Percentiles rank a stretch among this genome's conserved stretches.
These are phyloP conservation scores for Talaromyces sp. DNA, from an alignment of 2,329 filamentous ascomycete species.

Conservation along the genomic window DNA sequence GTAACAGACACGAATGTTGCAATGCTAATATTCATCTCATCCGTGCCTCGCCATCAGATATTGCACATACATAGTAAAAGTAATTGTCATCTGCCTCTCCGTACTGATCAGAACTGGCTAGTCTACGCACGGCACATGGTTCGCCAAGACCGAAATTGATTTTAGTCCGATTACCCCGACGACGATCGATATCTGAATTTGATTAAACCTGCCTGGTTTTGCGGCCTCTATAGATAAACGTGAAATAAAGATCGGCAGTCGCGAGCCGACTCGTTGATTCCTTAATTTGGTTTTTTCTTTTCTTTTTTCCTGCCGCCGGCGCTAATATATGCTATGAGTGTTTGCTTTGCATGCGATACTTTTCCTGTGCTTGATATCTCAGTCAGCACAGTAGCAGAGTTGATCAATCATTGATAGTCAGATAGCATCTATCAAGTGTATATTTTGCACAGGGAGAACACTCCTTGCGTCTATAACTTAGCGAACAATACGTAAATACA, in stretches of 20 bases:
- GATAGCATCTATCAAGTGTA: background rate
- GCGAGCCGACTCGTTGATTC: background rate
- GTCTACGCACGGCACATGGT: background rate
- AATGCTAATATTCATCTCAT: background rate
- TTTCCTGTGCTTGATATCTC: background rate
- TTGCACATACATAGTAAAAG: no score
- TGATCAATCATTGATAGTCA: background rate
- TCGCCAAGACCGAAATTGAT: background rate
- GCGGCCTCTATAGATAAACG: background rate
- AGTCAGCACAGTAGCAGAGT: background rate
- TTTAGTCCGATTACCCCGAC: background rate
- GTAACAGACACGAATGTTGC: background rate
- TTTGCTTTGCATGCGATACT: background rate
- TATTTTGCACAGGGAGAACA: background rate
- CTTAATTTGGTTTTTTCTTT: conserved; percentile 5
- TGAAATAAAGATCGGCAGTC: conserved; percentile 11
- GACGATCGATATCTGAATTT: background rate
- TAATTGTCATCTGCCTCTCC: no score
- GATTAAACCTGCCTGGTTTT: background rate
- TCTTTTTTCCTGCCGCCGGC: background rate
- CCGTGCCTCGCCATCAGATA: background rate
- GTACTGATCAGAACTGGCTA: no score
- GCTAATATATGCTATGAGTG: background rate
- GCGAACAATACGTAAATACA: background rate
- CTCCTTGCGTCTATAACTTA: background rate